phyloP scores from a whole-genome alignment of 1,284 basidiomycete genomes.

The Boletus semigastroideus region DNA sequence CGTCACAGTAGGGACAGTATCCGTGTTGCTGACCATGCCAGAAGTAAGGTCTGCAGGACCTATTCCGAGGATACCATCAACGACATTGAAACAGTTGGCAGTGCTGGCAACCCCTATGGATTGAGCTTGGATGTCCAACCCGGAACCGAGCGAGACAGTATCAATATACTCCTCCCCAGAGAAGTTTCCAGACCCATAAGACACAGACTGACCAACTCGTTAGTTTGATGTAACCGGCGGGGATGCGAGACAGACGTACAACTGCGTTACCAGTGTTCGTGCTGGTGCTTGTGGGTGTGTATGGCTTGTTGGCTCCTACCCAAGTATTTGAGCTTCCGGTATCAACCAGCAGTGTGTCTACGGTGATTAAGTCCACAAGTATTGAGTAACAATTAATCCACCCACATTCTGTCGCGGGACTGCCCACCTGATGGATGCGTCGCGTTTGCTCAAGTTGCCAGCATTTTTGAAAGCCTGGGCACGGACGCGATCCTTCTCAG shows the following conservation, averaged over 20 bases:
- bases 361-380: background rate
- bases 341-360: slow-evolving; percentile 32
- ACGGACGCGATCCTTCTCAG: slow-evolving; percentile 21
- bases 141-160: background rate
- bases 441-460: slow-evolving; percentile 10
- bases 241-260: slow-evolving; percentile 17
- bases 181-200: background rate
- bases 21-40: background rate
- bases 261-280: slow-evolving; percentile 43
- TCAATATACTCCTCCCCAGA: background rate
- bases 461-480: slow-evolving; percentile 5
- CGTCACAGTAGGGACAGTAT: background rate
- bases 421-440: slow-evolving; percentile 31
- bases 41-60: background rate
- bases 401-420: slow-evolving; percentile 43
- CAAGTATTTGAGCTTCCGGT: slow-evolving; percentile 40
- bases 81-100: background rate
- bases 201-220: too few species aligned
- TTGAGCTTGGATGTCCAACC: background rate
- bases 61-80: background rate
- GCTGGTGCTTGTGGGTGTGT: slow-evolving; percentile 42
- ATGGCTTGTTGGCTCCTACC: slow-evolving; percentile 35
- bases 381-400: slow-evolving; percentile 5
- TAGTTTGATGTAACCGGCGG: too few species aligned
- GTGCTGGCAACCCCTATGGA: background rate